These are phyloP conservation scores for Miscanthus lutarioriparius DNA, from an alignment of 176 grass and related monocot species.

Conservation along the genomic window DNA sequence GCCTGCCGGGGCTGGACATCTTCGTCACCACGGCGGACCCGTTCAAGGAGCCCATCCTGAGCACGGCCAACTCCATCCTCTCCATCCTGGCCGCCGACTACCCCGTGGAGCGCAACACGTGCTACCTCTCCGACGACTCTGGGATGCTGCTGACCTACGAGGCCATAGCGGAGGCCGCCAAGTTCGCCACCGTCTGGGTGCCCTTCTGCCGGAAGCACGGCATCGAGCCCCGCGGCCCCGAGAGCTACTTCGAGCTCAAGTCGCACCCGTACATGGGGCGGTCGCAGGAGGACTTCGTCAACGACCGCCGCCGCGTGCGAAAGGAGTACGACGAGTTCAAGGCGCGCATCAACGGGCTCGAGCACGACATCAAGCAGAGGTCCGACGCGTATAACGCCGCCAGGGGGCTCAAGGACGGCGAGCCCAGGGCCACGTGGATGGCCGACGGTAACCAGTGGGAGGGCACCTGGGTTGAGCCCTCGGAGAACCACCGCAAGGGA, in stretches of 20 bases:
- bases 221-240: constrained; percentile 68
- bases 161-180: constrained; percentile 76
- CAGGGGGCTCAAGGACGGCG: constrained; percentile 34
- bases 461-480: constrained; percentile 75
- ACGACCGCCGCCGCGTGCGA: constrained; percentile 72
- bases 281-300: constrained; percentile 77
- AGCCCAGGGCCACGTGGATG: constrained; percentile 69
- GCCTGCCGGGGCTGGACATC: constrained; percentile 70
- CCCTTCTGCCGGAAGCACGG: constrained; percentile 93
- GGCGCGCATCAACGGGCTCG: constrained; percentile 60
- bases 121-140: constrained; percentile 91
- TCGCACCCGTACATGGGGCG: constrained; percentile 74
- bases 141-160: constrained; percentile 87
- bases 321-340: constrained; percentile 94
- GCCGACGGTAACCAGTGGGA: constrained; percentile 69
- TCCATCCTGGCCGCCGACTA: constrained; percentile 95
- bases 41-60: constrained; percentile 79
- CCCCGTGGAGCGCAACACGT: constrained; percentile 67
- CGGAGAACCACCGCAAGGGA: constrained; percentile 71
- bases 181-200: constrained; percentile 80
- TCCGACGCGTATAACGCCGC: constrained; percentile 66
- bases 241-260: constrained; percentile 95
- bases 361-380: constrained; percentile 64
- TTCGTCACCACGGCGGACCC: constrained; percentile 93
- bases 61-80: constrained; percentile 86